A percentile compares a stretch with the other conserved stretches of the same genome.
These are phyloP conservation scores for Tolypocladium ovalisporum DNA, from an alignment of 2,329 filamentous ascomycete genomes.

Conservation along the genomic window DNA sequence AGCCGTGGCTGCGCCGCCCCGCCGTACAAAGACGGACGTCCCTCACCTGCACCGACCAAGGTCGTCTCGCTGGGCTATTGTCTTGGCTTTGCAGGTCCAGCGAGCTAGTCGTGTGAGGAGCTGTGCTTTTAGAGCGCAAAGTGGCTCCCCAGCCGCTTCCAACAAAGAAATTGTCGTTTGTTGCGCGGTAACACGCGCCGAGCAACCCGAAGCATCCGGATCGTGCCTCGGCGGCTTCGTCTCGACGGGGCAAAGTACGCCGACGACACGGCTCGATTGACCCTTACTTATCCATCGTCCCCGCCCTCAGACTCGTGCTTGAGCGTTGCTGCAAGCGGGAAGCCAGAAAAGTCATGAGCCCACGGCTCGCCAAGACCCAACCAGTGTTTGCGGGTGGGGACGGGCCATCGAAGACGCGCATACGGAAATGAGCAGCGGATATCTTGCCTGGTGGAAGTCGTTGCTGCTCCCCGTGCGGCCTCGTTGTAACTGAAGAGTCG, in stretches of 20 bases:
- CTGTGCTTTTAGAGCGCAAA: background rate
- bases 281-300: background rate
- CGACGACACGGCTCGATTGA: background rate
- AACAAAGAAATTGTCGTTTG: background rate
- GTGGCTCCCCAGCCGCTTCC: background rate
- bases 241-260: background rate
- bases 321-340: too few relatives aligned
- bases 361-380: background rate
- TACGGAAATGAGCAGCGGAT: background rate
- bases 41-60: background rate
- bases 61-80: background rate
- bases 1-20: background rate
- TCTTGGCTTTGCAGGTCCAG: background rate
- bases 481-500: too few relatives aligned
- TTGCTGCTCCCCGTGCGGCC: background rate
- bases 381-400: background rate
- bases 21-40: background rate
- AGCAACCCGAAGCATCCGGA: too few relatives aligned
- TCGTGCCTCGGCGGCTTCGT: background rate
- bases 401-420: background rate
- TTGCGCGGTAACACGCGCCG: background rate
- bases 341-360: too few relatives aligned
- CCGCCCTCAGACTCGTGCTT: background rate
- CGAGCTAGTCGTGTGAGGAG: background rate
- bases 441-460: background rate